These are phyloP conservation scores for Tetrapisispora phaffii DNA, from an alignment of 805 yeast genomes.

Conservation along the genomic window DNA sequence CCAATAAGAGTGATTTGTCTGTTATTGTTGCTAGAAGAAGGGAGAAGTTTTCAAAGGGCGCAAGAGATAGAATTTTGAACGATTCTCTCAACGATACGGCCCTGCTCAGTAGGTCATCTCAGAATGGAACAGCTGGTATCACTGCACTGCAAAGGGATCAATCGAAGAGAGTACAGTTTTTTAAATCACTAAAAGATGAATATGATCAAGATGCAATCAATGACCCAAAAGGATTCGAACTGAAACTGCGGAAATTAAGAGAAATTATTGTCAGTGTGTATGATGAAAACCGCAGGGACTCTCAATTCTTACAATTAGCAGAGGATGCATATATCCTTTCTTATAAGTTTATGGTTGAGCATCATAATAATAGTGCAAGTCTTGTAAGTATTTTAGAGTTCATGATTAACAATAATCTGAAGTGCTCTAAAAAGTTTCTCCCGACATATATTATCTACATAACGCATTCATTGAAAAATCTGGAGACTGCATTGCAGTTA, in stretches of 20 bases:
- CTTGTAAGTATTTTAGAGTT: neutral
- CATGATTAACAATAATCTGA: neutral
- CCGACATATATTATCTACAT: slow-evolving; percentile 8
- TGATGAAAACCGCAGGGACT: slow-evolving; percentile 6
- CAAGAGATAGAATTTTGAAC: slow-evolving; percentile 15
- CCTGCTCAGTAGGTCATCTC: slow-evolving; percentile 52
- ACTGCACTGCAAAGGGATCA: slow-evolving; percentile 34
- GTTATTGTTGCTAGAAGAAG: slow-evolving; percentile 14
- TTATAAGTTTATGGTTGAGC: slow-evolving; percentile 5
- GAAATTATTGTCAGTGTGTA: slow-evolving; percentile 19
- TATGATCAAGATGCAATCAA: slow-evolving; percentile 10
- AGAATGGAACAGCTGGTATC: slow-evolving; percentile 20
- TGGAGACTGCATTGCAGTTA: slow-evolving; percentile 6
- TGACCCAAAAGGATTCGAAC: slow-evolving; percentile 17
- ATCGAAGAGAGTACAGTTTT: slow-evolving; percentile 34
- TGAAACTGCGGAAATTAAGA: slow-evolving; percentile 25
- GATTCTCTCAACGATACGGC: slow-evolving; percentile 35
- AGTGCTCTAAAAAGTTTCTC: neutral
- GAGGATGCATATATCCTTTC: slow-evolving; percentile 14
- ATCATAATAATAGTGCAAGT: neutral
- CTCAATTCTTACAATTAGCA: slow-evolving; percentile 9
- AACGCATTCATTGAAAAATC: slow-evolving; percentile 16
- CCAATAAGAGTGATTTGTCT: neutral
- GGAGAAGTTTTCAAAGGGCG: slow-evolving; percentile 27
- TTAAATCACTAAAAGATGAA: slow-evolving; percentile 28